Percentiles rank a stretch among this genome's conserved stretches.
These are phyloP conservation scores for Madurella mycetomatis DNA, from an alignment of 2,329 filamentous ascomycete genomes.

Conservation along the genomic window DNA sequence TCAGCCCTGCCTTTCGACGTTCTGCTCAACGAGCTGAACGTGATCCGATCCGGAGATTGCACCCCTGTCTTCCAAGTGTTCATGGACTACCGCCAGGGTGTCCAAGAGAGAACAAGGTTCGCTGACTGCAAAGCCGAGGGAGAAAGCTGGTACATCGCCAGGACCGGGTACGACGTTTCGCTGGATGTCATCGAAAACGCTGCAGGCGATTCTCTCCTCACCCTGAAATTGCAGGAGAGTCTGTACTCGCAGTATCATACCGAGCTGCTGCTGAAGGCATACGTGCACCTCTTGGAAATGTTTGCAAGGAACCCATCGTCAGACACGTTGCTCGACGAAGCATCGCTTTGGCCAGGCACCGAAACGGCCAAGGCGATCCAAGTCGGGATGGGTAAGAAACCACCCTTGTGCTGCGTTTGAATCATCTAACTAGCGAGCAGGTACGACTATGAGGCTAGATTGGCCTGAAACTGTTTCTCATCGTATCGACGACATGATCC, in stretches of 20 bases:
- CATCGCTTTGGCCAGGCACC: too few species aligned
- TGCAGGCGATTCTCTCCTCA: slow-evolving; percentile 18
- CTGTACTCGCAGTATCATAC: slow-evolving; percentile 30
- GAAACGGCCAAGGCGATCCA: too few species aligned
- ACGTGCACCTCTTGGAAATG: background rate
- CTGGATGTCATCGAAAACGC: slow-evolving; percentile 37
- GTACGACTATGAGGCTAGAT: too few species aligned
- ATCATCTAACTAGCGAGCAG: slow-evolving; percentile 31
- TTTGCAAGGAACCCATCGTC: background rate
- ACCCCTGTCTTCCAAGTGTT: slow-evolving; percentile 47
- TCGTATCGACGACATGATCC: slow-evolving; percentile 3
- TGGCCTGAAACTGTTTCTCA: background rate
- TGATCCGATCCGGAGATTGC: slow-evolving; percentile 35
- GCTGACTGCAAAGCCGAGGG: slow-evolving; percentile 20
- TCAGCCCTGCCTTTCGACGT: slow-evolving; percentile 46
- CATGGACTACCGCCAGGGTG: slow-evolving; percentile 30
- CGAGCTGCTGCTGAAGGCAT: slow-evolving; percentile 5
- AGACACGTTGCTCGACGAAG: too few species aligned
- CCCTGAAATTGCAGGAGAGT: slow-evolving; percentile 28
- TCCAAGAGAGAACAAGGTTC: slow-evolving; percentile 20
- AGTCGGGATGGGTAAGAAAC: too few species aligned
- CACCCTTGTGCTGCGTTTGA: background rate
- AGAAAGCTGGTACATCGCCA: slow-evolving; percentile 13
- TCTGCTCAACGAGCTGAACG: slow-evolving; percentile 41
- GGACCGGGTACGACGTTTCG: slow-evolving; percentile 30